Evolutionary conservation across 2,329 filamentous ascomycete genomes (phyloP).

Genomic region (Ambrosiella beaveri): DNA sequence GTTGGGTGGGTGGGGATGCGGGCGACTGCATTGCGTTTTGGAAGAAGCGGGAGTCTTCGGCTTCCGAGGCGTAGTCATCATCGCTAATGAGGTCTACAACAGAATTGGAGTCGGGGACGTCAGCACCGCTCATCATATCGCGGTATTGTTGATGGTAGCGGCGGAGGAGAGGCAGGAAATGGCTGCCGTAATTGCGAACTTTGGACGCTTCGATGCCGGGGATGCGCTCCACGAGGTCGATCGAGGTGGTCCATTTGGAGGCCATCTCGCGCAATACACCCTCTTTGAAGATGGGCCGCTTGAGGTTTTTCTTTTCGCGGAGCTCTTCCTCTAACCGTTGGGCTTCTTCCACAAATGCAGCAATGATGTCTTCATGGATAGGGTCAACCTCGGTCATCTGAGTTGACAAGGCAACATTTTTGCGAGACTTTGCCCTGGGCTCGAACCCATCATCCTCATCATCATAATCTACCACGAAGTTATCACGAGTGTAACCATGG

Average conservation of each 20-base stretch:
- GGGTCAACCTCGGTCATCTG: constrained; percentile 31
- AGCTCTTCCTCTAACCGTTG: constrained; percentile 42
- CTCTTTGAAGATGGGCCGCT: constrained; percentile 49
- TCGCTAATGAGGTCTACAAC: constrained; percentile 40
- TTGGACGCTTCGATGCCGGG: constrained; percentile 44
- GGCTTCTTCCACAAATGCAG: constrained; percentile 46
- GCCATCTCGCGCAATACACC: constrained; percentile 56
- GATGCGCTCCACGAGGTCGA: constrained; percentile 46
- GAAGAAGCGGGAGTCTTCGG: constrained; percentile 33
- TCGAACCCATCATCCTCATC: constrained; percentile 27
- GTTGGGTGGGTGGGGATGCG: constrained; percentile 16
- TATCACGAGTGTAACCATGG: not conserved
- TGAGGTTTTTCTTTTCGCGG: constrained; percentile 39
- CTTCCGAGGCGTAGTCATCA: constrained; percentile 19
- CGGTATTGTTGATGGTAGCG: constrained; percentile 29
- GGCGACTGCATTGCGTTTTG: constrained; percentile 10
- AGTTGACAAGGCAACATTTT: not conserved
- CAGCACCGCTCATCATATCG: constrained; percentile 27
- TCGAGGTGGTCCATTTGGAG: constrained; percentile 44
- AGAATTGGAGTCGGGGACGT: constrained; percentile 19
- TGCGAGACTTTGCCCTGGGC: constrained; percentile 15
- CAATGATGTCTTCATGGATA: constrained; percentile 45
- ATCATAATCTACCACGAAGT: constrained; percentile 19
- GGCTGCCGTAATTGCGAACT: constrained; percentile 42
- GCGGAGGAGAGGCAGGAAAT: constrained; percentile 42